Percentiles rank a stretch among this genome's conserved stretches.
Evolutionary conservation across 2,329 filamentous ascomycete genomes (phyloP).

Genomic region (Claviceps maximensis): DNA sequence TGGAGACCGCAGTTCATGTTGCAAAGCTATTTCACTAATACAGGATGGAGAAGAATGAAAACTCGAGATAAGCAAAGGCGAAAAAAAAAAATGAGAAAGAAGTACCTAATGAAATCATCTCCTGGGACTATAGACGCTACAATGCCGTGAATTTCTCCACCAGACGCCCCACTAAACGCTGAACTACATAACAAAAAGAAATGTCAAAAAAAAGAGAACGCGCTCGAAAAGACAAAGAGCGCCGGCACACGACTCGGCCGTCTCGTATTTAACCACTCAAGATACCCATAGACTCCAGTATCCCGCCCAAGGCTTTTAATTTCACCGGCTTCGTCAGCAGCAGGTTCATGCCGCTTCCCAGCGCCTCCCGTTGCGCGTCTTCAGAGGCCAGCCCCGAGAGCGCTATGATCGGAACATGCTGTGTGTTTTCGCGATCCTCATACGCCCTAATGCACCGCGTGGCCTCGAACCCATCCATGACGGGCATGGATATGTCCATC

Average conservation of each 20-base stretch:
- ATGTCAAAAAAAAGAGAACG: background rate
- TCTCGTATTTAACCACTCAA: background rate
- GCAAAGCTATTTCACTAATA: too few species aligned
- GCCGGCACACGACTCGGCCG: too few species aligned
- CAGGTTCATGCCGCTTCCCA: constrained; percentile 35
- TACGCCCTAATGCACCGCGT: constrained; percentile 33
- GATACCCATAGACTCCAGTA: background rate
- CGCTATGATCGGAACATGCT: constrained; percentile 32
- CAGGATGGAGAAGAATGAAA: background rate
- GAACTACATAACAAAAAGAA: background rate
- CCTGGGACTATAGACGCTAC: background rate
- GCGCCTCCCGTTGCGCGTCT: constrained; percentile 34
- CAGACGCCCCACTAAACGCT: background rate
- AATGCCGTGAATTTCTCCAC: background rate
- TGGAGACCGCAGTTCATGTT: too few species aligned
- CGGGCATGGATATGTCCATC: constrained; percentile 40
- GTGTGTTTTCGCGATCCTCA: constrained; percentile 28
- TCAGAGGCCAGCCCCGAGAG: constrained; percentile 36
- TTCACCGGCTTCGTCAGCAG: constrained; percentile 38
- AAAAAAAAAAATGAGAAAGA: background rate
- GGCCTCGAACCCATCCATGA: constrained; percentile 35
- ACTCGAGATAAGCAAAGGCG: background rate
- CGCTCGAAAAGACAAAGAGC: too few species aligned
- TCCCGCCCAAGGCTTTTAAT: constrained; percentile 19
- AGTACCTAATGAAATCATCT: background rate